Evolutionary conservation across 2,329 filamentous ascomycete species (phyloP), one percentile per base, ranked within the genome.

Genomic region (Davidsoniella neocaledoniae): DNA sequence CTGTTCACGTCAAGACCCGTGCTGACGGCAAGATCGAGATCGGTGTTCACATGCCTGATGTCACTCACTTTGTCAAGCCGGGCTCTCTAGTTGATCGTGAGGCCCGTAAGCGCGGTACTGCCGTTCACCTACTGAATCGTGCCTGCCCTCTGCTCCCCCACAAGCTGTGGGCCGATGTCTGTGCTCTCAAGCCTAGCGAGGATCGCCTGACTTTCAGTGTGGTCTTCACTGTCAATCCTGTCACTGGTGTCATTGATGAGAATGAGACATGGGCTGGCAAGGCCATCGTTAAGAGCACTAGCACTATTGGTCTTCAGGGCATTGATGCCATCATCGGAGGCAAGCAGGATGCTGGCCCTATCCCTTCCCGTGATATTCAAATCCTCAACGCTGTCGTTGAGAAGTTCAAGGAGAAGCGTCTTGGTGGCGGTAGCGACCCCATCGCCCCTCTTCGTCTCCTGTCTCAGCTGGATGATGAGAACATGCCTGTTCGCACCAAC

Each of bases 51-150:
- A 85, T 98, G 61, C 80, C 90, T 29, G 91, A 98, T 64, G 82
- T 96, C 57, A 82, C 91, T 54, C 86, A 98, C 67, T 98, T 98
- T 62, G 86, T 98, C 63, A 96, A 96, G 73, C 74, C 82, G 44
- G 94, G 93, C 69, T 94, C 88, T 14, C 76, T 96, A 43, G 88
- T 96, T 46, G 91, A 98, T 60, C 83, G 91, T 43, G 91, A 98
- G 67, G 91, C 91, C 9, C 94, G 91, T 76, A 98, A 96, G 74
- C 86, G 91, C 56, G 90, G 90, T 54, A 96, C 88, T 51, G 88
- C 87, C 36, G 91, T 98, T 21, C 93, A 96, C 61, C 73, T 98
- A 55, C 83, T 94, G 68, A 91, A 94, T 69, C 81, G 87, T 36
- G 69, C 82, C 70, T 71, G 90, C 76, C 73, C 90, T 71, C 80